Percentiles rank a stretch among this genome's conserved stretches.
phyloP scores from a whole-genome alignment of 2,329 filamentous ascomycete species.

The Aspergillus calidoustus region DNA sequence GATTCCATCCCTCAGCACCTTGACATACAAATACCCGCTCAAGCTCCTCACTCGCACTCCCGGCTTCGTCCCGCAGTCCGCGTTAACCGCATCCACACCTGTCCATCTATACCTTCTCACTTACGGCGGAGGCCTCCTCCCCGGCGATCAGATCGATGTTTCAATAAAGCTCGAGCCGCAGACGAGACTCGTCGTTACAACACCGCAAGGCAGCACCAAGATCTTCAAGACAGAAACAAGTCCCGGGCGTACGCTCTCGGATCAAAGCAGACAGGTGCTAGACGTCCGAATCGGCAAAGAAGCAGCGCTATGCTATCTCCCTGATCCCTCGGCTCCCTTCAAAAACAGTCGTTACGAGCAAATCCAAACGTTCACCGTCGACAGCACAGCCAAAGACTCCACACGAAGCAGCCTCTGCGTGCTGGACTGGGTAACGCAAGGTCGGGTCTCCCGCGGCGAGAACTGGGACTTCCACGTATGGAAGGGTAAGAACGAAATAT shows the following conservation, averaged over 20 bases:
- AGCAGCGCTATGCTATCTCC: conserved; percentile 68
- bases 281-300: conserved; percentile 53
- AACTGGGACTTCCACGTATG: conserved; percentile 83
- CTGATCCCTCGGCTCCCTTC: conserved; percentile 93
- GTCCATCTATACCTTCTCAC: conserved; percentile 87
- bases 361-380: conserved; percentile 73
- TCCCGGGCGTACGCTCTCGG: conserved; percentile 37
- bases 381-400: conserved; percentile 44
- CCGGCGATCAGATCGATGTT: conserved; percentile 80
- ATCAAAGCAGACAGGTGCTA: conserved; percentile 55
- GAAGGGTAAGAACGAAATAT: conserved; percentile 84
- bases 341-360: conserved; percentile 83
- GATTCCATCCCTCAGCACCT: conserved; percentile 70
- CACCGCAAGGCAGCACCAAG: conserved; percentile 82
- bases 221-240: conserved; percentile 78
- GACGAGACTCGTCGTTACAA: conserved; percentile 68
- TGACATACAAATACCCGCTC: conserved; percentile 91
- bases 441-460: conserved; percentile 82
- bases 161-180: conserved; percentile 65
- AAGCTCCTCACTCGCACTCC: conserved; percentile 86
- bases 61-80: conserved; percentile 59
- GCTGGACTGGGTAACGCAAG: conserved; percentile 93
- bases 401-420: conserved; percentile 69
- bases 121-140: conserved; percentile 91
- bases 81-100: conserved; percentile 51